Evolutionary conservation across 495 filamentous ascomycete species (phyloP), one percentile per base, ranked within the genome.

Genomic region (Letharia columbiana): DNA sequence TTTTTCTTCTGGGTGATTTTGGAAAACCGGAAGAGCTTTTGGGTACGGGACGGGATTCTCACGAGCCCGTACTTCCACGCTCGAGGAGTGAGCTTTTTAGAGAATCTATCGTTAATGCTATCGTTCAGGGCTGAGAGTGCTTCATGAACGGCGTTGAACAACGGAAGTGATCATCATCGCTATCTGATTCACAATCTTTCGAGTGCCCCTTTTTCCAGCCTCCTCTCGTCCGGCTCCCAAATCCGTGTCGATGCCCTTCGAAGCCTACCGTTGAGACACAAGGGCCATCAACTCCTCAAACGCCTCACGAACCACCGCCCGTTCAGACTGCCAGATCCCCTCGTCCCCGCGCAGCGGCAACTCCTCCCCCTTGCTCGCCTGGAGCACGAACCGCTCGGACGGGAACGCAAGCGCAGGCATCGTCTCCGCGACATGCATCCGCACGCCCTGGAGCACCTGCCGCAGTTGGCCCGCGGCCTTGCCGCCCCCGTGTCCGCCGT

Each of bases 401-500:
- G 39, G 39, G 42, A 61, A 61, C 39, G 1, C 4, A 12, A 61
- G 31, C 59, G n/a, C 59, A 6, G 39, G 11, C 39, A 39, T 42
- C 20, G n/a, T 42, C 39, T 61, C 59, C 59, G 0, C 20, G 18
- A 61, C 37, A n/a, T 17, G 42, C 59, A 61, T 61, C 20, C 59
- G n/a, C 7, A 61, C 59, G 1, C 11, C 59, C 39, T 31, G n/a
- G n/a, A 61, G 33, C 3, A 61, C 59, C 59, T 61, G 59, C 2
- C 42, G 10, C 59, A 61, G 42, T 10, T 61, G 59, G 12, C 0
- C 13, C 2, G 1, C 28, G 39, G 59, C 59, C 23, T 61, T 61
- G 23, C 28, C 60, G n/a, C 60, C 60, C 9, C 60, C 60, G 44
- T 61, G 60, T 1, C 60, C 60, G 4, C 60, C 60, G 39, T 61